These are phyloP conservation scores for Mycena capillaripes DNA, from an alignment of 768 basidiomycete species.

Conservation along the genomic window DNA sequence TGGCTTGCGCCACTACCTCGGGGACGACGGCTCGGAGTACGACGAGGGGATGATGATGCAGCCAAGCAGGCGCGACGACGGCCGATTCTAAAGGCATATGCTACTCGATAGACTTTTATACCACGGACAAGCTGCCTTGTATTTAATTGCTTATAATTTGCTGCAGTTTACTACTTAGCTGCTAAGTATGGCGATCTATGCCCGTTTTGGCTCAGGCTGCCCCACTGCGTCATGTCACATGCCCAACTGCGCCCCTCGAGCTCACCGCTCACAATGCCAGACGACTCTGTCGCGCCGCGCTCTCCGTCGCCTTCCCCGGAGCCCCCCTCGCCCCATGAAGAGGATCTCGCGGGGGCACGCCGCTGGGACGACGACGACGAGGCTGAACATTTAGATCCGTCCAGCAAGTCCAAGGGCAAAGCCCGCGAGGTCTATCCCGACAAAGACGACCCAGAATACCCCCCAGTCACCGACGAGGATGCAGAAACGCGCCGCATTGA, in stretches of 20 bases:
- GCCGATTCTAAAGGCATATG: slow-evolving; percentile 25
- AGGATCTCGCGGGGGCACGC: slow-evolving; percentile 57
- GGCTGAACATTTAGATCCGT: slow-evolving; percentile 40
- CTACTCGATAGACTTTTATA: slow-evolving; percentile 18
- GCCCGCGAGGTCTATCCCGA: slow-evolving; percentile 31
- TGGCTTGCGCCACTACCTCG: slow-evolving; percentile 67
- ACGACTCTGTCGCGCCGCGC: not conserved
- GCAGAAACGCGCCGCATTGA: slow-evolving; percentile 78
- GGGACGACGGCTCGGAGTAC: slow-evolving; percentile 63
- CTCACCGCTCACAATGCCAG: not conserved
- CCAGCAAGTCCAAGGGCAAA: slow-evolving; percentile 43
- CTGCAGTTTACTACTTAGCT: not conserved
- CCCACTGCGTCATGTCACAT: slow-evolving; percentile 7
- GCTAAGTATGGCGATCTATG: too few relatives aligned
- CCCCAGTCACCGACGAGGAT: slow-evolving; percentile 76
- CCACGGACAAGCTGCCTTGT: slow-evolving; percentile 32
- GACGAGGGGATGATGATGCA: slow-evolving; percentile 66
- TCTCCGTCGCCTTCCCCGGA: not conserved
- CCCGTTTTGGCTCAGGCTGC: not conserved
- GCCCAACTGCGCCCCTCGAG: not conserved
- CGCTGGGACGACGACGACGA: slow-evolving; percentile 53
- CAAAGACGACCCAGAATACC: slow-evolving; percentile 60
- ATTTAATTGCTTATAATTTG: slow-evolving; percentile 30
- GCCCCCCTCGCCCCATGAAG: slow-evolving; percentile 56
- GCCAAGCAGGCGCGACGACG: slow-evolving; percentile 43